Evolutionary conservation across 192 early-diverging fungal species (phyloP).

Genomic region (Podila epicladia): DNA sequence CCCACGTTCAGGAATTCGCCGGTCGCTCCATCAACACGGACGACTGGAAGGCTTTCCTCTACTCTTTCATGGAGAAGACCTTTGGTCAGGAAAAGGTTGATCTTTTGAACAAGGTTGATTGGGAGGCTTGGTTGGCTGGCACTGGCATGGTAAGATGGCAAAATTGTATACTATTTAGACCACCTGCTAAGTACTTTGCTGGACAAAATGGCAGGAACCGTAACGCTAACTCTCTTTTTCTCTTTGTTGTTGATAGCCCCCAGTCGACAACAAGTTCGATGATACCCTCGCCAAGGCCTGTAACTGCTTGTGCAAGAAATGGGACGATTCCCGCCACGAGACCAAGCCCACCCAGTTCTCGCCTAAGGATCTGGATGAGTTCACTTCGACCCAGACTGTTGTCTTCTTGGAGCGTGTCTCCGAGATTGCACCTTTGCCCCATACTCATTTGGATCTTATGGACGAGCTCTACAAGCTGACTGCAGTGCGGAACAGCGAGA

Average conservation of each 20-base stretch:
- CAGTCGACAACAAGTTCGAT: slow-evolving; percentile 87
- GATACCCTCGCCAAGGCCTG: slow-evolving; percentile 84
- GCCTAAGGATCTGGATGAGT: slow-evolving; percentile 68
- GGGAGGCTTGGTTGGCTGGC: slow-evolving; percentile 88
- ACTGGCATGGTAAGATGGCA: slow-evolving; percentile 81
- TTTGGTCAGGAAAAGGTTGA: slow-evolving; percentile 73
- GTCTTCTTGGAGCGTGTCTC: slow-evolving; percentile 85
- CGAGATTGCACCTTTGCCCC: slow-evolving; percentile 69
- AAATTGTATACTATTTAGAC: not conserved
- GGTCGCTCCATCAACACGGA: slow-evolving; percentile 89
- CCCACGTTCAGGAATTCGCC: slow-evolving; percentile 84
- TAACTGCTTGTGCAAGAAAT: slow-evolving; percentile 79
- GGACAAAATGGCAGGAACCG: not conserved
- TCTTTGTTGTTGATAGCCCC: slow-evolving; percentile 61
- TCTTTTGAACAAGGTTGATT: slow-evolving; percentile 84
- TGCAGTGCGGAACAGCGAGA: slow-evolving; percentile 80
- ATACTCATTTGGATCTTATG: slow-evolving; percentile 69
- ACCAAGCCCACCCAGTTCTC: slow-evolving; percentile 65
- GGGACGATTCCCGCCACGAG: slow-evolving; percentile 69
- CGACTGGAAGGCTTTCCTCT: slow-evolving; percentile 88
- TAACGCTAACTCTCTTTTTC: not conserved
- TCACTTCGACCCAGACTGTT: slow-evolving; percentile 77
- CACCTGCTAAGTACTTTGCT: not conserved
- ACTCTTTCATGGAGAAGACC: slow-evolving; percentile 76
- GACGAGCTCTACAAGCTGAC: slow-evolving; percentile 80